Conservation (phyloP, 768 basidiomycete genomes). For the Phallus indusiatus region DNA sequence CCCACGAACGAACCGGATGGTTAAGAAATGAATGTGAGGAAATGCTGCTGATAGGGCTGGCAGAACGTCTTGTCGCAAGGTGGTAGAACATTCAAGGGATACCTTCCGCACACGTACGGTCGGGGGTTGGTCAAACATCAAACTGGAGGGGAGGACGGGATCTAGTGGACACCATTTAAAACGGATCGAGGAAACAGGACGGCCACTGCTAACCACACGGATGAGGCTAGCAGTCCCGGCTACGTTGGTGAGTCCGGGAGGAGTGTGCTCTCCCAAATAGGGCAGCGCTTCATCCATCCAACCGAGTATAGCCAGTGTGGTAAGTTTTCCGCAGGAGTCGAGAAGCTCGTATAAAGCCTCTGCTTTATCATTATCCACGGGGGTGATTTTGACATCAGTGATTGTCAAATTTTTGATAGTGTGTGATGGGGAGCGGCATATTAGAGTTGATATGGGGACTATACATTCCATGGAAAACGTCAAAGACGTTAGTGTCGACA, state of each 20-base stretch:
- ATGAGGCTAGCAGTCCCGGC: neutral
- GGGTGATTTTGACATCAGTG: neutral
- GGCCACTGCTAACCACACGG: neutral
- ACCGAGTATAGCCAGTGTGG: neutral
- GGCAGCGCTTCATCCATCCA: neutral
- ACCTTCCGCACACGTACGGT: neutral
- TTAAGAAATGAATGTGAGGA: neutral
- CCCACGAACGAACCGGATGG: neutral
- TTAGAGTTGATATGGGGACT: neutral
- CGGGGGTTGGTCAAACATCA: neutral
- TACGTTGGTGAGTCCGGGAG: neutral
- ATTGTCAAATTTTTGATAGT: neutral
- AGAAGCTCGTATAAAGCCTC: neutral
- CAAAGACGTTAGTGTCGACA: neutral
- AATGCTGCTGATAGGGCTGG: neutral
- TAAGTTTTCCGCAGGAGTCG: neutral
- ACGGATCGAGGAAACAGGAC: neutral
- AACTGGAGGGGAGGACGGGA: neutral
- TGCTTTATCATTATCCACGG: neutral
- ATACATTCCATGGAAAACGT: constrained; percentile 1
- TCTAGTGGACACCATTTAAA: neutral
- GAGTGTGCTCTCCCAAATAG: neutral
- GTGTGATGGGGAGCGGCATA: neutral
- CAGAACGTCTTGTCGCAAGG: neutral
- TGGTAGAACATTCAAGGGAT: neutral